Conservation (phyloP, 2,329 filamentous ascomycete genomes). For the Aspergillus proliferans region DNA sequence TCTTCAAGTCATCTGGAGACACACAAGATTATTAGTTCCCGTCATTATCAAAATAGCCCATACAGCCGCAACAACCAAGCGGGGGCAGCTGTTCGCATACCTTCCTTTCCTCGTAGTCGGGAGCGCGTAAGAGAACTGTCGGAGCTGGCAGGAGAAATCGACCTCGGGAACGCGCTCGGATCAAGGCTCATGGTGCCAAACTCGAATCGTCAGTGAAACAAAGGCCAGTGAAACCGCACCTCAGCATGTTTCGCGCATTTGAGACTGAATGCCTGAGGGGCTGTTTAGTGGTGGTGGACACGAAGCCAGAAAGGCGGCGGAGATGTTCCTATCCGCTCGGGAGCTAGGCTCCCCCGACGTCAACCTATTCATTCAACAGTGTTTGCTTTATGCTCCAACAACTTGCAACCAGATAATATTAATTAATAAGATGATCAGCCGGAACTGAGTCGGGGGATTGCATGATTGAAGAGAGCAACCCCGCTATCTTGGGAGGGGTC, state of each 20-base stretch:
- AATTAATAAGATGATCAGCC: not conserved
- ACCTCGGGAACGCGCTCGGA: constrained; percentile 36
- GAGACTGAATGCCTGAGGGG: constrained; percentile 9
- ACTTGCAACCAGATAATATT: not conserved
- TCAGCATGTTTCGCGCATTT: constrained; percentile 33
- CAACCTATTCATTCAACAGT: not conserved
- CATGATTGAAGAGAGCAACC: not conserved
- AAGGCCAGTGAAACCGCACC: constrained; percentile 14
- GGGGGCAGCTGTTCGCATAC: constrained; percentile 45
- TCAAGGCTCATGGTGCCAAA: constrained; percentile 39
- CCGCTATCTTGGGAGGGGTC: not conserved
- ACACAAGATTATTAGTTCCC: not conserved
- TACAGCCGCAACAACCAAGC: not conserved
- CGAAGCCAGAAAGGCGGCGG: constrained; percentile 15
- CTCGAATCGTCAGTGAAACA: constrained; percentile 18
- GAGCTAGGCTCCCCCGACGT: constrained; percentile 6
- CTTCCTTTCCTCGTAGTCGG: constrained; percentile 69
- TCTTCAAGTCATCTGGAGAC: constrained; percentile 37
- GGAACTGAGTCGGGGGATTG: not conserved
- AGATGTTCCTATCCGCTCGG: constrained; percentile 7
- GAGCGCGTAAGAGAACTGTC: constrained; percentile 74
- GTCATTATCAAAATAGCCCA: not conserved
- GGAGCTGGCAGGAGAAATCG: constrained; percentile 71
- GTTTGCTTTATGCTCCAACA: not conserved
- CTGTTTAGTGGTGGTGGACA: constrained; percentile 10